Evolutionary conservation across 2,329 filamentous ascomycete genomes (phyloP), one percentile per base, ranked within the genome.

Genomic region (Chrysosporium keratinophilum): DNA sequence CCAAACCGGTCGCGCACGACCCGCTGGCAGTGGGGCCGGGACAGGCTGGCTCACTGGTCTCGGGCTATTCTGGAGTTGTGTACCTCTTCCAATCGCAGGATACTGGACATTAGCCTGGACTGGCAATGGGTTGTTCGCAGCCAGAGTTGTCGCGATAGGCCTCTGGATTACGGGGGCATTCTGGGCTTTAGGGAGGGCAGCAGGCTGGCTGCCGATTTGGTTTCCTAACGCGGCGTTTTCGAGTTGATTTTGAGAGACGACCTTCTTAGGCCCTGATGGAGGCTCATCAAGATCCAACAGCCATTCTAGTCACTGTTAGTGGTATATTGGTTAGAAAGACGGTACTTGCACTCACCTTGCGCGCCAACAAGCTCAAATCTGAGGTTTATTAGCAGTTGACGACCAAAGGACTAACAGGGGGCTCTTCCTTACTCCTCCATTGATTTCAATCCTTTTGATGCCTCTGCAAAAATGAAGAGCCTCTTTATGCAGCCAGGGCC

Each of bases 321-420:
- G 39, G n/a, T 2, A 23, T 11, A 14, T 33, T 6, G 12, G 11
- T 7, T 2, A 15, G 34, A 15, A 43, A 34, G 9, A 14, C 34
- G 23, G 23, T 45, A 28, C 14, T 5, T 14, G 9, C 6, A 41
- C 49, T 39, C 54, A 58, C 56, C 52, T 44, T 46, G 37, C 12
- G 56, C 52, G 12, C 43, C 45, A 11, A 15, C 47, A 42, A 56
- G 31, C 33, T 58, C 54, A 46, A 50, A 54, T 43, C 54, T 56
- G 7, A 15, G 10, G 7, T 12, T 14, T 45, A 17, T 58, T 53
- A 58, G 54, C 23, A 51, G 33, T 19, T 19, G 3, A 20, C n/a
- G 4, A 12, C 9, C 15, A 50, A 17, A 31, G 23, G 1, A 45
- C 34, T 46, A 7, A 41, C 5, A 31, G 14, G 45, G 5, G 19